phyloP scores from a whole-genome alignment of 352 stramenopile genomes.

The Pythium rhizo-oryzae region DNA sequence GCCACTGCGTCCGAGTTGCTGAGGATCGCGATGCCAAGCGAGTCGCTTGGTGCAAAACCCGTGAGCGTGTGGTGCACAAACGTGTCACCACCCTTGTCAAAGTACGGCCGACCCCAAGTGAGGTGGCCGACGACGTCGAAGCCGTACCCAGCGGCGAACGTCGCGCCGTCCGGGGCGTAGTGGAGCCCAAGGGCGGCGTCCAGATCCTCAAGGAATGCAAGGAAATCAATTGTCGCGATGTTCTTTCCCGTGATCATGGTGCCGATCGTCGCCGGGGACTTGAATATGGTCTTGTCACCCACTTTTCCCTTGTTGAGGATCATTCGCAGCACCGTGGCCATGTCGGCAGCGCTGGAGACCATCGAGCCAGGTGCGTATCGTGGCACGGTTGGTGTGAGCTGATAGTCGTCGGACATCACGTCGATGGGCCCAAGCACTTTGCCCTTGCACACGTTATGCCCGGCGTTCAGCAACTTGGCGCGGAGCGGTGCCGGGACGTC shows the following conservation, averaged over 20 bases:
- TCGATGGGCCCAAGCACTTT: constrained; percentile 48
- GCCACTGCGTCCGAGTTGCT: constrained; percentile 45
- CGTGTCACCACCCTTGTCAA: constrained; percentile 64
- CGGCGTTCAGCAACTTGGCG: constrained; percentile 21
- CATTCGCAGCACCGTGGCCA: constrained; percentile 4
- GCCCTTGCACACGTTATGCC: constrained; percentile 47
- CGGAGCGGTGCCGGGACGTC: background rate
- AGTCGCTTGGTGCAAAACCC: constrained; percentile 38
- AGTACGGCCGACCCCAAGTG: constrained; percentile 56
- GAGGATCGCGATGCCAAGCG: constrained; percentile 54
- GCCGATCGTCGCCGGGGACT: constrained; percentile 34
- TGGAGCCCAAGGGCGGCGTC: constrained; percentile 29
- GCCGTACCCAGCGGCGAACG: constrained; percentile 56
- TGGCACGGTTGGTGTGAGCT: background rate
- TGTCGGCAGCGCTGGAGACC: constrained; percentile 12
- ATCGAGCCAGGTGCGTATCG: background rate
- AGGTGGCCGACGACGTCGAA: constrained; percentile 54
- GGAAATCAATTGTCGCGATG: background rate
- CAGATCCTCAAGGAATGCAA: background rate
- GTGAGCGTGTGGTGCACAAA: constrained; percentile 46
- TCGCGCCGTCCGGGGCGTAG: constrained; percentile 45
- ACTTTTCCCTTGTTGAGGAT: constrained; percentile 14
- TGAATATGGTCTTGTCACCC: constrained; percentile 36
- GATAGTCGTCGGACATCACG: background rate
- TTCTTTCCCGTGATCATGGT: constrained; percentile 67